phyloP scores from a whole-genome alignment of 73 alveolate genomes.

The Stentor roeselii region DNA sequence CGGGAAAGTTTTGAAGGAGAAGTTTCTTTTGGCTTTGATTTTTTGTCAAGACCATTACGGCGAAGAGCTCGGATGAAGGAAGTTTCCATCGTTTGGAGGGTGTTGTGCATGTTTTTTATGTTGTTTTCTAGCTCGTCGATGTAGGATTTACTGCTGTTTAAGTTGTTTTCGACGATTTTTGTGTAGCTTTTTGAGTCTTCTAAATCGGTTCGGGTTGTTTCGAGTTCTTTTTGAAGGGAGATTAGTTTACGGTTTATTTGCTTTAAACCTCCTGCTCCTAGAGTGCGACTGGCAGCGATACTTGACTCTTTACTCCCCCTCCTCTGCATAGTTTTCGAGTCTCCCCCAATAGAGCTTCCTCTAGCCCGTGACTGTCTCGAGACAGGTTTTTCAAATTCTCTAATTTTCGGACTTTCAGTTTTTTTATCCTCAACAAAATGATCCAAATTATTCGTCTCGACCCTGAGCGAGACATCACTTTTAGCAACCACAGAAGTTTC shows the following conservation, averaged over 20 bases:
- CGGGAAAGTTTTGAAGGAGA: background rate
- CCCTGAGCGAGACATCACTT: background rate
- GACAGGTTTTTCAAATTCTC: background rate
- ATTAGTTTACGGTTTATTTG: slow-evolving; percentile 10
- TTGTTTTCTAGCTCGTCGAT: background rate
- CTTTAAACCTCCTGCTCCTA: background rate
- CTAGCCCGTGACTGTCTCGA: background rate
- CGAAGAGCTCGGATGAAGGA: background rate
- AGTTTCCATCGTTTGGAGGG: background rate
- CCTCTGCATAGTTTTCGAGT: background rate
- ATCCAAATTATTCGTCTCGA: background rate
- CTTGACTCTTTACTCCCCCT: background rate
- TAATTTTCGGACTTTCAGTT: background rate
- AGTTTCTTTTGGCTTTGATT: background rate
- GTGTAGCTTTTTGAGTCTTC: background rate
- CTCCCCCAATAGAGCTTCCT: slow-evolving; percentile 1
- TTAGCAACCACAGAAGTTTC: background rate
- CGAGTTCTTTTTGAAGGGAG: slow-evolving; percentile 1
- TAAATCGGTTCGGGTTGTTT: background rate
- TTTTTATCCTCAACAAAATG: background rate
- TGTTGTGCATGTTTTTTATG: background rate
- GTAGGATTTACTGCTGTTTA: background rate
- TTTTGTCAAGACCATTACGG: background rate
- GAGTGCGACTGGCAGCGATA: background rate
- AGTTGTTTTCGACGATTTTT: background rate